Evolutionary conservation across 768 basidiomycete genomes (phyloP).

Genomic region (Leccinellum albellum): DNA sequence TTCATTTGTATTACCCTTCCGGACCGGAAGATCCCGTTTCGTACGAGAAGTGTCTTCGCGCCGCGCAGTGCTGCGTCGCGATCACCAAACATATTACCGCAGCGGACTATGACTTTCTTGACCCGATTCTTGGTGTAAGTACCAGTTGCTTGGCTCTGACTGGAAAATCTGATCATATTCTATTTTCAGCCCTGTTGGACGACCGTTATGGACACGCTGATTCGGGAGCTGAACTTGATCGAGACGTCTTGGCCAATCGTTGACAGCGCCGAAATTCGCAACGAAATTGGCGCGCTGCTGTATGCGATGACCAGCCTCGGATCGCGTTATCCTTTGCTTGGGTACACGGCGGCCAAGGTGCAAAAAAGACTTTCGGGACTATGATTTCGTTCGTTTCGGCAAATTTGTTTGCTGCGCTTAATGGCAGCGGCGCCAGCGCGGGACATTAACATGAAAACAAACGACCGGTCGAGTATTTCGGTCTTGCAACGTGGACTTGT

Average conservation of each 20-base stretch:
- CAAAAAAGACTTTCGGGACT: conserved; percentile 32
- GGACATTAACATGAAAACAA: neutral
- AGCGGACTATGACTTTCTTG: conserved; percentile 65
- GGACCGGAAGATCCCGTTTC: conserved; percentile 55
- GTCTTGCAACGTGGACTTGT: conserved; percentile 9
- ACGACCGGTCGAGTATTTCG: neutral
- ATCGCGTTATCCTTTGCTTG: conserved; percentile 56
- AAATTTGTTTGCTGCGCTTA: neutral
- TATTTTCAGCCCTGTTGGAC: conserved; percentile 65
- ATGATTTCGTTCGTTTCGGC: conserved; percentile 9
- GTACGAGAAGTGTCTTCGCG: conserved; percentile 63
- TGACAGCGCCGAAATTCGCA: conserved; percentile 55
- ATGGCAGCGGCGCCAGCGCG: neutral
- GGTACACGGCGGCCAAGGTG: conserved; percentile 28
- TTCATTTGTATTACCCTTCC: conserved; percentile 62
- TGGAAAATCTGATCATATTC: conserved; percentile 2
- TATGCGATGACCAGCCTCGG: conserved; percentile 63
- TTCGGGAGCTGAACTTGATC: conserved; percentile 60
- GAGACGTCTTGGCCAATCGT: conserved; percentile 62
- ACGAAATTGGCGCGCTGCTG: conserved; percentile 56
- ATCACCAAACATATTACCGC: conserved; percentile 63
- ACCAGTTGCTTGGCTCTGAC: neutral
- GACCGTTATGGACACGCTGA: conserved; percentile 59
- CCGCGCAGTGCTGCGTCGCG: conserved; percentile 56
- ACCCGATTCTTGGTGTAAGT: conserved; percentile 74